Percentiles rank a stretch among this genome's conserved stretches.
Evolutionary conservation across 441 rosid species (phyloP).

Genomic region (Pelargonium exstipulatum): DNA sequence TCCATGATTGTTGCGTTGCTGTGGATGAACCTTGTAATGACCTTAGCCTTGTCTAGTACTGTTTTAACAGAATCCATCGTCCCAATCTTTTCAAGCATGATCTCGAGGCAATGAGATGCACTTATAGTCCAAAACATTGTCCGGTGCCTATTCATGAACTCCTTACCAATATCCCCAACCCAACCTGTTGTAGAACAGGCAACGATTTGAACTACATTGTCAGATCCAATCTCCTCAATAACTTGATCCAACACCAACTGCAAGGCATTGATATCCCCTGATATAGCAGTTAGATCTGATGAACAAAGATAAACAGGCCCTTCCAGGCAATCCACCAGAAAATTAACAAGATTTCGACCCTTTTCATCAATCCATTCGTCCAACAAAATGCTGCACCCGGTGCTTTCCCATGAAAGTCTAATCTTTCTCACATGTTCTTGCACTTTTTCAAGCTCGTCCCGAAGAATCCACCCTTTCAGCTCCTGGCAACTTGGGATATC

Average conservation of each 20-base stretch:
- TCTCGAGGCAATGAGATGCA: conserved; percentile 48
- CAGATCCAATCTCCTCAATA: conserved; percentile 39
- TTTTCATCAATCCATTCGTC: conserved; percentile 50
- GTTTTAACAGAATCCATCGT: conserved; percentile 21
- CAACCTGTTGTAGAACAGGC: conserved; percentile 36
- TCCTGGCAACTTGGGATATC: conserved; percentile 36
- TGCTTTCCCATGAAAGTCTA: conserved; percentile 39
- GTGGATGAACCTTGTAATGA: conserved; percentile 37
- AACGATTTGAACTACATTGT: conserved; percentile 48
- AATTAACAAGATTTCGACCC: conserved; percentile 39
- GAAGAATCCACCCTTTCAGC: conserved; percentile 41
- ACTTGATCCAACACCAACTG: conserved; percentile 33
- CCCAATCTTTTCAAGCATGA: conserved; percentile 39
- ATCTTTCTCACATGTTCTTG: conserved; percentile 24
- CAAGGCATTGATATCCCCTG: conserved; percentile 26
- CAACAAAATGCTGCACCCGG: conserved; percentile 56
- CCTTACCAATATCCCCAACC: conserved; percentile 35
- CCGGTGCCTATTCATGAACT: conserved; percentile 23
- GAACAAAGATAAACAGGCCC: conserved; percentile 48
- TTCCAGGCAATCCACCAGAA: conserved; percentile 41
- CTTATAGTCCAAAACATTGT: conserved; percentile 42
- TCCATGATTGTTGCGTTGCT: conserved; percentile 24
- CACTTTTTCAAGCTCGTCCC: conserved; percentile 27
- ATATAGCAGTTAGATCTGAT: conserved; percentile 32
- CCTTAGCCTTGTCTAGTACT: conserved; percentile 31